Conservation (phyloP, 495 filamentous ascomycete species). For the Hypoxylon perforatum region DNA sequence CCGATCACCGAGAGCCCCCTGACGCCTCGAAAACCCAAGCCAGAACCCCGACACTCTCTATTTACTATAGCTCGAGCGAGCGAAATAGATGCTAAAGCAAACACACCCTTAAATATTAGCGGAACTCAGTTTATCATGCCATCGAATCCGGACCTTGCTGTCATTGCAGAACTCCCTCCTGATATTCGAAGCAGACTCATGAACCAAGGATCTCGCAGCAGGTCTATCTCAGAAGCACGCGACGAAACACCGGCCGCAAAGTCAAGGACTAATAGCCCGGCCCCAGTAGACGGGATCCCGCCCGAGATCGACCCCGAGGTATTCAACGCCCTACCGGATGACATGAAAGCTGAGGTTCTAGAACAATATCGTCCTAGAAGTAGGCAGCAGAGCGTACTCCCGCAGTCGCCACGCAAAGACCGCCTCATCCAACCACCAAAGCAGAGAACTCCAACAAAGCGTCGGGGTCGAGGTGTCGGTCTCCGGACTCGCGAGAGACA, state of each 20-base stretch:
- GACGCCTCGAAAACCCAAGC: conserved; percentile 75
- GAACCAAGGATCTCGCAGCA: conserved; percentile 45
- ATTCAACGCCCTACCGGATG: conserved; percentile 81
- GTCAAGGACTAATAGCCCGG: conserved; percentile 56
- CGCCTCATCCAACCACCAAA: conserved; percentile 62
- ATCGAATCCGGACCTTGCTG: conserved; percentile 76
- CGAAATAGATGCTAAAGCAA: conserved; percentile 66
- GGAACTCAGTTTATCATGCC: conserved; percentile 93
- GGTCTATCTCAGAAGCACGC: conserved; percentile 32
- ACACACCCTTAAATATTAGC: conserved; percentile 76
- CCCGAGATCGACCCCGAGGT: conserved; percentile 76
- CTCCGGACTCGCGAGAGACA: conserved; percentile 55
- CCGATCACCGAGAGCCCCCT: conserved; percentile 56
- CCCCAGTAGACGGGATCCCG: conserved; percentile 47
- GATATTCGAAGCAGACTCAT: conserved; percentile 83
- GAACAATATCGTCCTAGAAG: conserved; percentile 67
- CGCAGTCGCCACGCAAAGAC: conserved; percentile 68
- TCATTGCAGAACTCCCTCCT: conserved; percentile 79
- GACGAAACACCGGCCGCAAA: conserved; percentile 36
- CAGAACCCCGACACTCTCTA: conserved; percentile 58
- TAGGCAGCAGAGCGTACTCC: conserved; percentile 57
- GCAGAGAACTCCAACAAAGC: conserved; percentile 67
- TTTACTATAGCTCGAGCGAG: conserved; percentile 64
- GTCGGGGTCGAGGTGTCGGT: conserved; percentile 61
- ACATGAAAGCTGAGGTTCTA: conserved; percentile 83